These are phyloP conservation scores for Alternaria hordeiaustralica DNA, from an alignment of 2,329 filamentous ascomycete genomes.

Conservation along the genomic window DNA sequence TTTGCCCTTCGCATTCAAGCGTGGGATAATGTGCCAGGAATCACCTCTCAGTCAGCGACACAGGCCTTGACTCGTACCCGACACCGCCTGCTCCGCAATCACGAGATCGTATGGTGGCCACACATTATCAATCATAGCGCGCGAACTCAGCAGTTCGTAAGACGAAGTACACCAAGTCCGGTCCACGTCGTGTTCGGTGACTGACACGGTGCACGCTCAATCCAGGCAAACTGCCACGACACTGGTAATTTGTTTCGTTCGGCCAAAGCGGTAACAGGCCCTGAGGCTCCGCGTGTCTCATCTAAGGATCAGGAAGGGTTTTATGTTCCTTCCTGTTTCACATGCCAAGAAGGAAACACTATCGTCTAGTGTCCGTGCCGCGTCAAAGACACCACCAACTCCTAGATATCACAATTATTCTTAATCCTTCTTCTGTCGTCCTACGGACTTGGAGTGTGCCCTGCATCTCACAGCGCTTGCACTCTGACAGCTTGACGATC, in stretches of 20 bases:
- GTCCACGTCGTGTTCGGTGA: not conserved
- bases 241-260: not conserved
- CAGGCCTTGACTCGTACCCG: not conserved
- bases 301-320: constrained; percentile 23
- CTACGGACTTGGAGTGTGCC: not conserved
- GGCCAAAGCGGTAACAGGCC: not conserved
- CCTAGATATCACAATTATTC: not conserved
- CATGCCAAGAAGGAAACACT: constrained; percentile 27
- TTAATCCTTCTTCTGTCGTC: not conserved
- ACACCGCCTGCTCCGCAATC: not conserved
- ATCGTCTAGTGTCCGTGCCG: not conserved
- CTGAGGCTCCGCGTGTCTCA: constrained; percentile 34
- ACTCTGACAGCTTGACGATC: constrained; percentile 9
- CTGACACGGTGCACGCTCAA: not conserved
- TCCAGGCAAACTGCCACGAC: not conserved
- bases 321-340: constrained; percentile 35
- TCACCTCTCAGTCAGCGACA: not conserved
- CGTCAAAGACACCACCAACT: not conserved
- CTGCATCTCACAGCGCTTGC: not conserved
- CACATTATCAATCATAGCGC: not conserved
- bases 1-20: not conserved
- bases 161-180: not conserved
- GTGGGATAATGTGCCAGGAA: not conserved
- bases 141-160: not conserved
- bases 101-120: not conserved